phyloP scores from a whole-genome alignment of 164 flowering plant genomes.

The Hamamelis virginiana region DNA sequence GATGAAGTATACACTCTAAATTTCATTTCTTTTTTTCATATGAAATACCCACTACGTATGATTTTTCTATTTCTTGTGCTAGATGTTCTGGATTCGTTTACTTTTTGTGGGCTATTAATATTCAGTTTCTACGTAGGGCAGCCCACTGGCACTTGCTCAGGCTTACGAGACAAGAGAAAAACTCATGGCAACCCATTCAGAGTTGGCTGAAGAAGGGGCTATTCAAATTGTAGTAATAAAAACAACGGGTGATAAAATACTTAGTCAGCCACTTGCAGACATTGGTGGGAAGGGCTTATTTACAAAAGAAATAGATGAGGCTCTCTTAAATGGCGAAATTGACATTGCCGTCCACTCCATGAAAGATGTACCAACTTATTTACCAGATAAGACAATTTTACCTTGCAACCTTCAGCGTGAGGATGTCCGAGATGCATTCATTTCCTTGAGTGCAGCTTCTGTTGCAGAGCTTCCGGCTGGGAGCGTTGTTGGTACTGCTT shows the following conservation, averaged over 20 bases:
- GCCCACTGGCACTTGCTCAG: conserved; percentile 97
- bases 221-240: conserved; percentile 83
- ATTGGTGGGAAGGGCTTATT: conserved; percentile 97
- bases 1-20: too few relatives aligned
- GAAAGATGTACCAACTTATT: conserved; percentile 98
- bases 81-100: neutral
- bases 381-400: conserved; percentile 77
- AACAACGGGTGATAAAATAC: conserved; percentile 93
- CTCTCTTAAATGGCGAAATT: conserved; percentile 72
- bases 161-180: conserved; percentile 88
- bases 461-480: conserved; percentile 86
- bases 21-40: neutral
- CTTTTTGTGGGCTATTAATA: conserved; percentile 6
- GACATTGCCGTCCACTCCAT: conserved; percentile 98
- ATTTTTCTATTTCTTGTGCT: neutral
- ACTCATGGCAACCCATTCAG: conserved; percentile 70
- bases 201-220: conserved; percentile 89
- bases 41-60: too few relatives aligned
- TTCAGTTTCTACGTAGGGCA: conserved; percentile 52
- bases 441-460: conserved; percentile 65
- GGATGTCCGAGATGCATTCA: conserved; percentile 98
- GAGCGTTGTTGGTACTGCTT: conserved; percentile 88
- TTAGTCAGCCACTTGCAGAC: conserved; percentile 92
- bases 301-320: conserved; percentile 97
- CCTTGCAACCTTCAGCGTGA: conserved; percentile 94